Conservation (phyloP, 2,329 filamentous ascomycete species). For the Claviceps digitariae region DNA sequence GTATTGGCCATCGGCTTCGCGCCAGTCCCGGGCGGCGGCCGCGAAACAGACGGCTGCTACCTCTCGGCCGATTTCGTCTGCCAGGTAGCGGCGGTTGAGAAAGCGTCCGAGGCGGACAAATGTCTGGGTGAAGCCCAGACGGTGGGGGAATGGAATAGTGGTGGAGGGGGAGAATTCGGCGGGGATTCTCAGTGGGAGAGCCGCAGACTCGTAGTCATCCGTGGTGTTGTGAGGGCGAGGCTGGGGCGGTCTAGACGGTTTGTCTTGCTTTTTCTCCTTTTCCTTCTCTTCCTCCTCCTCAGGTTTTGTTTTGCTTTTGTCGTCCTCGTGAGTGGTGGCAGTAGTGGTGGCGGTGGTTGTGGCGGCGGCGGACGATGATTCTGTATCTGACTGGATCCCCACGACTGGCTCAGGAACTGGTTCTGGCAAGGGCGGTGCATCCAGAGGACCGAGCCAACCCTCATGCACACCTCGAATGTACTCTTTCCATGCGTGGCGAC, state of each 20-base stretch:
- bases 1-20: conserved; percentile 23
- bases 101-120: conserved; percentile 77
- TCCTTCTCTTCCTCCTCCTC: conserved; percentile 26
- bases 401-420: conserved; percentile 11
- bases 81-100: conserved; percentile 70
- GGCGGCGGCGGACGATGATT: conserved; percentile 5
- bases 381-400: conserved; percentile 9
- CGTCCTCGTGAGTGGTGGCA: conserved; percentile 9
- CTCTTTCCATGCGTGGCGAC: conserved; percentile 92
- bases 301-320: conserved; percentile 16
- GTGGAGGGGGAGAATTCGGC: conserved; percentile 57
- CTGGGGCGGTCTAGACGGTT: conserved; percentile 45
- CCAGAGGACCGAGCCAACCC: conserved; percentile 83
- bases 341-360: conserved; percentile 7
- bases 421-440: conserved; percentile 35
- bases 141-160: conserved; percentile 68
- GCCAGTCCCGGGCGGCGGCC: conserved; percentile 38
- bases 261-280: conserved; percentile 30
- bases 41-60: conserved; percentile 76
- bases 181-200: conserved; percentile 53
- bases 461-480: conserved; percentile 89
- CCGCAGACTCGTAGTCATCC: conserved; percentile 54
- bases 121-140: conserved; percentile 86
- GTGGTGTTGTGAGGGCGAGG: conserved; percentile 62
- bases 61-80: conserved; percentile 75